These are phyloP conservation scores for Cylindrotheca closterium DNA, from an alignment of 108 stramenopile genomes.

Conservation along the genomic window DNA sequence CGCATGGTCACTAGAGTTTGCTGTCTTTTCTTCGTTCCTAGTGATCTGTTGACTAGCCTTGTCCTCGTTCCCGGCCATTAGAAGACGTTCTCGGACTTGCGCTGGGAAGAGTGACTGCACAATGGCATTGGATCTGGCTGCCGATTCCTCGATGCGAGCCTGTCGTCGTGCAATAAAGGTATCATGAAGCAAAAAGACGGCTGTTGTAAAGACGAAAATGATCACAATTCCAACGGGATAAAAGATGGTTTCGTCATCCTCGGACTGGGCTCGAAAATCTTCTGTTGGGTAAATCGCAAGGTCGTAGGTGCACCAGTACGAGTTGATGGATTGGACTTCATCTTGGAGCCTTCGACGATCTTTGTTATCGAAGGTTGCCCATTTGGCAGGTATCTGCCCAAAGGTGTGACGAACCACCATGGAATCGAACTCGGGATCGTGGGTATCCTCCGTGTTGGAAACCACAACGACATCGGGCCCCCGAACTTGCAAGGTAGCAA, in stretches of 20 bases:
- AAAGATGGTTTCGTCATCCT: background rate
- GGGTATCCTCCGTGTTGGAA: background rate
- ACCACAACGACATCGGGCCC: background rate
- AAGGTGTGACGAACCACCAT: background rate
- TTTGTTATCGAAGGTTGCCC: background rate
- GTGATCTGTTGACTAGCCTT: background rate
- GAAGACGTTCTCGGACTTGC: constrained; percentile 29
- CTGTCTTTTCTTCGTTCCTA: constrained; percentile 8
- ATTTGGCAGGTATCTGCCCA: background rate
- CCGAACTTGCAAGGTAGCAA: background rate
- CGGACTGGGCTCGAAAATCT: background rate
- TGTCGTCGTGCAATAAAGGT: constrained; percentile 21
- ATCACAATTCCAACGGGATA: background rate
- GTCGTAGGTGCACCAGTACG: background rate
- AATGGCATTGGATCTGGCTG: constrained; percentile 18
- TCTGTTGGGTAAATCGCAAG: constrained; percentile 4
- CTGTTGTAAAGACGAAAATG: constrained; percentile 24
- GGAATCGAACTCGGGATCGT: background rate
- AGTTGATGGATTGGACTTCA: no score
- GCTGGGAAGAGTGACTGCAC: constrained; percentile 31
- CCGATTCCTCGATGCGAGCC: constrained; percentile 8
- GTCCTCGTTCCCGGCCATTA: constrained; percentile 6
- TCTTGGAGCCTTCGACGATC: no score
- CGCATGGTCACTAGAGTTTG: background rate
- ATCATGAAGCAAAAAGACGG: constrained; percentile 22